Evolutionary conservation across 768 basidiomycete species (phyloP).

Genomic region (Macrocybe gigantea): DNA sequence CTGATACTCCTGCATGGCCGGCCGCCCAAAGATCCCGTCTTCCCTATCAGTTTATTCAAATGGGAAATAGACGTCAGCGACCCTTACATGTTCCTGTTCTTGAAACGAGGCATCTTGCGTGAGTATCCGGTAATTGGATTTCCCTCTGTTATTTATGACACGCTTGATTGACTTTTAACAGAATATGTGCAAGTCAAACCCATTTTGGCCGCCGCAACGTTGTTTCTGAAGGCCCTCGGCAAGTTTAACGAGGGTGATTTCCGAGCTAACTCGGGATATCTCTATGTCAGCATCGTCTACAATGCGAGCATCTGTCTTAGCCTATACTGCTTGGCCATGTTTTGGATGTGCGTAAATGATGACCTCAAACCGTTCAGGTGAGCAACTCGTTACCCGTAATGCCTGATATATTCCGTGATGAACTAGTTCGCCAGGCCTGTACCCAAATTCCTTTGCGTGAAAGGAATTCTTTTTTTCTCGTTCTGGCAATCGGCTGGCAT

Average conservation of each 20-base stretch:
- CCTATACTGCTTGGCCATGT: constrained; percentile 90
- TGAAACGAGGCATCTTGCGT: constrained; percentile 97
- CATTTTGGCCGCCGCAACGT: constrained; percentile 73
- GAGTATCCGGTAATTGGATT: constrained; percentile 9
- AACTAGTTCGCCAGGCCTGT: constrained; percentile 52
- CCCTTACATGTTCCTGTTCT: constrained; percentile 87
- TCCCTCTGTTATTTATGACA: not conserved
- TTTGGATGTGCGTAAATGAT: constrained; percentile 89
- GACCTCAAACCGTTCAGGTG: constrained; percentile 89
- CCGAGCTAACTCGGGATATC: constrained; percentile 79
- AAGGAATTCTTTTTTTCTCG: constrained; percentile 96
- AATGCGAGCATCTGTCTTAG: constrained; percentile 76
- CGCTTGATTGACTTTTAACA: constrained; percentile 23
- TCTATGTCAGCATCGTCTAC: constrained; percentile 85
- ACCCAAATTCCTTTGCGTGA: constrained; percentile 98
- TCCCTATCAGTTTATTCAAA: constrained; percentile 80
- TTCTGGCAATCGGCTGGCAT: constrained; percentile 95
- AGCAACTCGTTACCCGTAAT: constrained; percentile 14
- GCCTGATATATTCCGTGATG: not conserved
- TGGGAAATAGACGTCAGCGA: constrained; percentile 90
- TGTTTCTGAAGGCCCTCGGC: constrained; percentile 80
- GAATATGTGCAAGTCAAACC: constrained; percentile 99
- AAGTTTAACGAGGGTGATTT: constrained; percentile 91
- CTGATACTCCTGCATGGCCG: constrained; percentile 90
- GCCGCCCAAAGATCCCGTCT: constrained; percentile 80